Base-by-base conservation (phyloP, 2,329 filamentous ascomycete species). In the Colletotrichum cordylinicola region DNA sequence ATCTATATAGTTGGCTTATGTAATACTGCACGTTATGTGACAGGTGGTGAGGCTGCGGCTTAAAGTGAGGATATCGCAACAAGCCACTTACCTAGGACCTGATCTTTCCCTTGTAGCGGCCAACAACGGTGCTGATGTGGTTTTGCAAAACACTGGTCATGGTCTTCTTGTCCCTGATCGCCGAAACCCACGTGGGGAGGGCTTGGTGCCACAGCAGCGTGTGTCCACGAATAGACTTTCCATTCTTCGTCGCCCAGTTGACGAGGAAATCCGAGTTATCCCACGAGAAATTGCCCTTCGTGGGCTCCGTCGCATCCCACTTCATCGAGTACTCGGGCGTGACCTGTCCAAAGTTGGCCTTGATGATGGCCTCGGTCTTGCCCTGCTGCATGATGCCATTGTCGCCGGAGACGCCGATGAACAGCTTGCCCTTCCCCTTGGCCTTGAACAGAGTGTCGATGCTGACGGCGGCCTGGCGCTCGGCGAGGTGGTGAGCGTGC, bases 261-360 rank as follows among this genome's bases (percentile, higher is more conserved):
- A 93, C 90, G 7, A 93, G 86, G 80, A 88, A 87, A 82, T 94
- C 92, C 13, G 90, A 88, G n/a, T 83, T 83, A 16, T 79, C 81
- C 78, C 91, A 93, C 77, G 84, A 91, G 87, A 92, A 94, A 2
- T 77, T 79, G 75, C 87, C 88, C 75, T 86, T 84, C 37, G 83
- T 81, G n/a, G 80, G 80, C 83, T 93, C 86, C 18, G 86, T 86
- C 39, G 88, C 84, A 78, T 93, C 90, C 92, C 92, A 94, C 84
- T 94, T 94, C 90, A 93, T 92, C 80, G 87, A 91, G 86, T 94
- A 94, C 86, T 94, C 93, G 2, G 90, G 88, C 0, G 92, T 94
- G 24, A 94, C 86, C 81, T 91, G 89, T 24, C 92, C 92, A 77
- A 94, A 94, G 82, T 93, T 86, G 65, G 86, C 84, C 77, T 88